These are phyloP conservation scores for Xylaria sp. DNA, from an alignment of 2,329 filamentous ascomycete species.

Conservation along the genomic window DNA sequence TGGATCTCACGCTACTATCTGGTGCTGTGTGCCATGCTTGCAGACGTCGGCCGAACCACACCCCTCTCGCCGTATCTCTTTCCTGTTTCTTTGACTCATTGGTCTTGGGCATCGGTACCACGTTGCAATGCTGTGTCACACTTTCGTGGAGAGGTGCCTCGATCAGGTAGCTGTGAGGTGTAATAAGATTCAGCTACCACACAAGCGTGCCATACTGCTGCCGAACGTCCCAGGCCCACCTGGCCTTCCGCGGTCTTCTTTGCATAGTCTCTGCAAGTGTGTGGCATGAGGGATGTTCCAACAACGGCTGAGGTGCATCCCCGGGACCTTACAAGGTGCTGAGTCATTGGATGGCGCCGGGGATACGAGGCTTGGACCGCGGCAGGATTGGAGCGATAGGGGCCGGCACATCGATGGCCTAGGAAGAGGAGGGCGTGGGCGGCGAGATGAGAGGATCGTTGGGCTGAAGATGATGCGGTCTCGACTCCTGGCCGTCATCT, in stretches of 20 bases:
- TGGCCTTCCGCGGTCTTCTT: conserved; percentile 15
- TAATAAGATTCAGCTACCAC: conserved; percentile 18
- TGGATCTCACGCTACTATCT: conserved; percentile 13
- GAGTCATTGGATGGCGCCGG: conserved; percentile 26
- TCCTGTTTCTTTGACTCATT: conserved; percentile 20
- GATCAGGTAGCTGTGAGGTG: conserved; percentile 27
- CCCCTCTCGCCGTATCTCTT: conserved; percentile 8
- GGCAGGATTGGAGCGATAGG: conserved; percentile 19
- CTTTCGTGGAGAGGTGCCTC: conserved; percentile 20
- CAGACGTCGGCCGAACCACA: conserved; percentile 16
- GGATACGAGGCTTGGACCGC: conserved; percentile 19
- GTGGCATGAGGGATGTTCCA: conserved; percentile 15
- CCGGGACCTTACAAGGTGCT: conserved; percentile 32
- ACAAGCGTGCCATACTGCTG: conserved; percentile 17
- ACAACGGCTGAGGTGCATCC: conserved; percentile 30
- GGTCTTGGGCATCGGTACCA: conserved; percentile 21
- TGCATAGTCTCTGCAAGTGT: conserved; percentile 13
- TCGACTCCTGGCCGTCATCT: conserved; percentile 23
- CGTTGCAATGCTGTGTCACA: conserved; percentile 30
- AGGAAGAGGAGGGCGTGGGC: conserved; percentile 11
- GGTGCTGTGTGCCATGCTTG: conserved; percentile 5
- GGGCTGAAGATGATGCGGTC: conserved; percentile 23
- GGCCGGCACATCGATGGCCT: conserved; percentile 22
- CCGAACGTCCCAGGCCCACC: conserved; percentile 19
- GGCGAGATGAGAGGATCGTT: conserved; percentile 9